Conservation (phyloP, 2,329 filamentous ascomycete species). For the Gremmenia infestans region DNA sequence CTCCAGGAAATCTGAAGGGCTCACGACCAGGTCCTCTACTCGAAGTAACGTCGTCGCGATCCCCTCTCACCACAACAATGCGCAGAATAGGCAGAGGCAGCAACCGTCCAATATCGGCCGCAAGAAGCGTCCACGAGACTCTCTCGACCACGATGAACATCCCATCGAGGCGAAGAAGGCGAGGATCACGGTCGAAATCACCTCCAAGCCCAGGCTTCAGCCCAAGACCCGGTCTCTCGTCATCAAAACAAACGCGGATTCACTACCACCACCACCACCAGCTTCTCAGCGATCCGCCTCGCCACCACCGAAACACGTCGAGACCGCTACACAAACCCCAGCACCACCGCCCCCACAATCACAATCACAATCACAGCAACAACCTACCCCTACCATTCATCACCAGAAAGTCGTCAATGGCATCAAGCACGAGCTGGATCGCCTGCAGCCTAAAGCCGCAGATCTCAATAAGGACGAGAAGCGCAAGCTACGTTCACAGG, state of each 20-base stretch:
- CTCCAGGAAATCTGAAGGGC: conserved; percentile 32
- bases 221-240: conserved; percentile 18
- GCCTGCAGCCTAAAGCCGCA: conserved; percentile 44
- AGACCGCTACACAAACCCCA: conserved; percentile 19
- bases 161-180: conserved; percentile 44
- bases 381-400: conserved; percentile 31
- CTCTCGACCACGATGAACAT: conserved; percentile 41
- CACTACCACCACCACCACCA: conserved; percentile 16
- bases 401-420: conserved; percentile 57
- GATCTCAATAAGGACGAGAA: conserved; percentile 52
- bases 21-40: background rate
- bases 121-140: conserved; percentile 46
- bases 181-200: conserved; percentile 50
- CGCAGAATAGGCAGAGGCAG: conserved; percentile 26
- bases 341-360: conserved; percentile 23
- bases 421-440: conserved; percentile 55
- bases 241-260: conserved; percentile 22
- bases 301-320: conserved; percentile 13
- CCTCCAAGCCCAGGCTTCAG: conserved; percentile 29
- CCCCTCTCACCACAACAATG: conserved; percentile 28
- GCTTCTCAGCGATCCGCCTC: conserved; percentile 9
- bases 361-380: conserved; percentile 4
- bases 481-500: conserved; percentile 79
- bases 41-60: conserved; percentile 27
- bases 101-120: conserved; percentile 33